Evolutionary conservation across 169 alveolate species (phyloP), one percentile per base, ranked within the genome.

Genomic region (Theileria orientalis): DNA sequence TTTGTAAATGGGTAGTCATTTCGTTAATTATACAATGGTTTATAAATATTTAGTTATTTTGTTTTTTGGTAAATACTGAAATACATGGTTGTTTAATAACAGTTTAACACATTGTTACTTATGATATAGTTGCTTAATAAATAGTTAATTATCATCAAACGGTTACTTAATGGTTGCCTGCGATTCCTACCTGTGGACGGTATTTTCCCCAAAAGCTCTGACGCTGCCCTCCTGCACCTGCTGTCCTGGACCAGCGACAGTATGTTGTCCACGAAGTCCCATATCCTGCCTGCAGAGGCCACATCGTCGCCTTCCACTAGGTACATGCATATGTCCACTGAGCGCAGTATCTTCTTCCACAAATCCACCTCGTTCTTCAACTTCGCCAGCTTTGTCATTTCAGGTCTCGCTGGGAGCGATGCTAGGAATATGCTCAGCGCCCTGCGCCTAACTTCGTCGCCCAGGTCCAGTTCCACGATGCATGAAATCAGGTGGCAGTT

Each of bases 181-280:
- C n/a, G n/a, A n/a, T n/a, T n/a, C 52, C 52, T 42, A 32, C 46
- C 84, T 51, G 33, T 33, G 9, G 60, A 62, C 11, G 84, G 84
- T 54, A 75, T 25, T 21, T 30, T 30, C 13, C 70, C 19, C 19
- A 75, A 35, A 29, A 75, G 37, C 5, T 51, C 6, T n/a, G 76
- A 75, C 0, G 77, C 32, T 0, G 40, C 11, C 2, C 61, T 2
- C 44, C 84, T 64, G 69, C 84, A 66, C 5, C 35, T 35, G 30
- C 47, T 27, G 29, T 75, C 84, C 23, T 60, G 32, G 3, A 75
- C 46, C 29, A 42, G 25, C 5, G 57, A 66, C 16, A 75, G 69
- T 54, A 63, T 52, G 21, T 75, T 72, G 49, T 75, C 62, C 42
- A 67, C 63, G 40, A 75, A 64, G 27, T 68, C 70, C 84, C 84